Evolutionary conservation across 345 rosid species (phyloP).

Genomic region (Pelargonium nanum): DNA sequence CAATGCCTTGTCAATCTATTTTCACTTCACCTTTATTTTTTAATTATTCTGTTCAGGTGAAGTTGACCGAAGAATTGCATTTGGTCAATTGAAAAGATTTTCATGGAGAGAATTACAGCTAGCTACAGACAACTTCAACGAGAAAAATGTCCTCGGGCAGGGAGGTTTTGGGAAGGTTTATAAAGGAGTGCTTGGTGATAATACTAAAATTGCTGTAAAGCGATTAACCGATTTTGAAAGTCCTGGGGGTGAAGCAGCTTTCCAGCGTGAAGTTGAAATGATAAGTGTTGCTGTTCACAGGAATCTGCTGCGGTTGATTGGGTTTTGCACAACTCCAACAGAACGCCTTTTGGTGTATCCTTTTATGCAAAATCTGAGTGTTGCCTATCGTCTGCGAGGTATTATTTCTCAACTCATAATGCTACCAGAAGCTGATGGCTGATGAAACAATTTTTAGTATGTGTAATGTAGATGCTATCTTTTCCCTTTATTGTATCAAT

Average conservation of each 20-base stretch:
- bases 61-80: conserved; percentile 86
- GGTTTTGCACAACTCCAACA: conserved; percentile 87
- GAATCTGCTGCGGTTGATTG: conserved; percentile 76
- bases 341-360: conserved; percentile 94
- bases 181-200: conserved; percentile 74
- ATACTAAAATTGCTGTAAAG: conserved; percentile 80
- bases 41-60: conserved; percentile 41
- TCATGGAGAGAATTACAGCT: conserved; percentile 88
- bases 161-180: conserved; percentile 98
- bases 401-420: conserved; percentile 1
- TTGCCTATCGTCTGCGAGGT: conserved; percentile 89
- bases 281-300: conserved; percentile 93
- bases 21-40: not conserved
- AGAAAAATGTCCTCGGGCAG: conserved; percentile 82
- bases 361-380: conserved; percentile 86
- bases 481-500: too few species aligned
- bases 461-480: too few species aligned
- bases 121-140: conserved; percentile 80
- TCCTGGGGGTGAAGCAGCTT: conserved; percentile 89
- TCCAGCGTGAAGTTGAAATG: conserved; percentile 97
- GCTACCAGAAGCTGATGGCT: too few species aligned
- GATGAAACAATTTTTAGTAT: too few species aligned
- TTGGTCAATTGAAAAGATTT: conserved; percentile 88
- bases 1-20: too few species aligned
- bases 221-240: conserved; percentile 86